A percentile compares a stretch with the other conserved stretches of the same genome.
Conservation (phyloP, 208 protist species). For the Leishmania amazonensis region DNA sequence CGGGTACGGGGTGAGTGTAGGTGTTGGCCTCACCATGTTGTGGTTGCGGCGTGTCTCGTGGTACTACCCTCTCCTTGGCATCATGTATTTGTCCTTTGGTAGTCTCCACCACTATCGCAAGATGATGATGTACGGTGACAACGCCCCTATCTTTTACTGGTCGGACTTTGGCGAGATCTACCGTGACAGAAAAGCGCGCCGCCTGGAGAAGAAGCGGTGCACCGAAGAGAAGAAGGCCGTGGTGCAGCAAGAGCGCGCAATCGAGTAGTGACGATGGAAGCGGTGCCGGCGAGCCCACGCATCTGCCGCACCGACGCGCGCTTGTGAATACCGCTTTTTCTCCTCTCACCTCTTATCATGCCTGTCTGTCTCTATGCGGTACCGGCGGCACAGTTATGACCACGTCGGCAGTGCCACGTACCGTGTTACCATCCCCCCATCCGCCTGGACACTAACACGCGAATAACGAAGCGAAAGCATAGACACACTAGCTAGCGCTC, state of each 20-base stretch:
- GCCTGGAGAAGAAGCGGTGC: constrained; percentile 12
- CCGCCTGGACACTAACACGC: neutral
- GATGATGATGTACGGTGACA: constrained; percentile 88
- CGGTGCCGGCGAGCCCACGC: neutral
- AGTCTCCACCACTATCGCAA: constrained; percentile 86
- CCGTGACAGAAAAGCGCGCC: constrained; percentile 23
- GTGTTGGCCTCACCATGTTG: constrained; percentile 67
- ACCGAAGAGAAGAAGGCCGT: constrained; percentile 11
- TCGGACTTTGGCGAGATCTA: constrained; percentile 65
- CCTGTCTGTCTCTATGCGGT: neutral
- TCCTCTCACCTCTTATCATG: neutral
- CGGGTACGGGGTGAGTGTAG: constrained; percentile 70
- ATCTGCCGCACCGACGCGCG: neutral
- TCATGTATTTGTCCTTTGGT: constrained; percentile 81
- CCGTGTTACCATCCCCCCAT: neutral
- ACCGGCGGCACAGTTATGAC: neutral
- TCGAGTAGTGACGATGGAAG: constrained; percentile 6
- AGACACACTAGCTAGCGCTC: neutral
- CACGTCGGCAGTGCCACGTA: neutral
- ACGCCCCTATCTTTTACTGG: constrained; percentile 85
- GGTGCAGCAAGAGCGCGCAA: constrained; percentile 3
- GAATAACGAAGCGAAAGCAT: neutral
- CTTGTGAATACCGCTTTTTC: neutral
- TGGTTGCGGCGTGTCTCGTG: constrained; percentile 74
- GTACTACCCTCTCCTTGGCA: constrained; percentile 85